Evolutionary conservation across 169 alveolate genomes (phyloP).

Genomic region (Plasmodium relictum): DNA sequence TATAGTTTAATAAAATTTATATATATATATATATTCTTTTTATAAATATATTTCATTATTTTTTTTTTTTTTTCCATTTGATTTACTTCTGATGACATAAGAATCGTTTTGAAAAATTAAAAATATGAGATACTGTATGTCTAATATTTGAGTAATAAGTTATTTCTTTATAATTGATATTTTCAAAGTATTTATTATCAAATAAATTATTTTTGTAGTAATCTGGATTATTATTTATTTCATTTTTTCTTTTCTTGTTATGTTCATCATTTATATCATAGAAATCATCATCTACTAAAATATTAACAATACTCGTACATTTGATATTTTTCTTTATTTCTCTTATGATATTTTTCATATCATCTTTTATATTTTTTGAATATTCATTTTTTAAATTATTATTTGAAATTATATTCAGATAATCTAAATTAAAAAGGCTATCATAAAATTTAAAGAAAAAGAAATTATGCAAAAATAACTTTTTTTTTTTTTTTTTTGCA

Average conservation of each 20-base stretch:
- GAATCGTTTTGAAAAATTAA: constrained; percentile 24
- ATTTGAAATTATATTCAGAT: background rate
- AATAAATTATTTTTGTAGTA: background rate
- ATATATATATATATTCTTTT: background rate
- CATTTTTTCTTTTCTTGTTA: background rate
- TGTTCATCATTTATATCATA: constrained; percentile 23
- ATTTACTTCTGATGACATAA: constrained; percentile 37
- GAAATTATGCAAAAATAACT: constrained; percentile 11
- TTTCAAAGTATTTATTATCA: constrained; percentile 3
- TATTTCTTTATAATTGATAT: background rate
- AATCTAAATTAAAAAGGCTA: constrained; percentile 6
- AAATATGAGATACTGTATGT: constrained; percentile 32
- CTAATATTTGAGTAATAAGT: constrained; percentile 16
- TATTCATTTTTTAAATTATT: background rate
- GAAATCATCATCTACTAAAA: constrained; percentile 44
- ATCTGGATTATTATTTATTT: background rate
- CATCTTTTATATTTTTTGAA: background rate
- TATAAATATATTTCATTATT: background rate
- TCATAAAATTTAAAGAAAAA: constrained; percentile 17
- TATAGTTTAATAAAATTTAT: background rate
- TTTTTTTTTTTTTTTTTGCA: constrained; percentile 4
- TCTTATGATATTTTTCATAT: constrained; percentile 14
- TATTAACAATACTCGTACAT: constrained; percentile 10
- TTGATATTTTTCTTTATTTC: constrained; percentile 8
- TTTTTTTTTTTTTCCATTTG: background rate